Base-by-base conservation (phyloP, 441 rosid species). In the Macaranga tanarius region DNA sequence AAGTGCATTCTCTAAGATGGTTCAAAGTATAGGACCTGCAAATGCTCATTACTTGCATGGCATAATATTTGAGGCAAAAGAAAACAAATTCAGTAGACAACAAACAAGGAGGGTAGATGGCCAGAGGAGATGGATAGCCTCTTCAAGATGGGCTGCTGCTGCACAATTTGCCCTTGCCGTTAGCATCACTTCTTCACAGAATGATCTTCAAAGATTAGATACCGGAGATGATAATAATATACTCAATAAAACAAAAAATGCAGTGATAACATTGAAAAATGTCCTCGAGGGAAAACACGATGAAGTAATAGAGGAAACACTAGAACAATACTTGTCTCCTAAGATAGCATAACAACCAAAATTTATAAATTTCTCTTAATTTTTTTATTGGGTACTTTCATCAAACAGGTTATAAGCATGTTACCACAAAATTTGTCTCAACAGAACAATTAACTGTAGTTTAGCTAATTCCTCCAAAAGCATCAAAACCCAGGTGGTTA, bases 1-100 rank as follows among this genome's bases (percentile, higher is more conserved):
- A 71, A 86, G 94, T 67, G 89, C 96, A 10, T 96, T 96, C 90
- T 88, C 89, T 44, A 94, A 81, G 79, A 94, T 92, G 99, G 99
- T 92, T 65, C 92, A 86, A 77, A 96, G 98, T 75, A 96, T 98
- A 10, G 99, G 99, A 64, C 62, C 91, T 52, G 97, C 99, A 67
- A 96, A 96, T 71, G 98, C 98, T 8, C 89, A 89, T 81, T 93
- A 93, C 82, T 80, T 96, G 9, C 94, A 89, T 2, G 70, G 89
- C 82, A 80, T 96, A 75, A 97, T 80, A 64, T 86, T 88, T 11
- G 91, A 83, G 71, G 79, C 75, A 65, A 88, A 92, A 56, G 81
- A 78, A 62, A 79, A 77, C 31, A 79, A 75, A 62, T 54, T 50
- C 25, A 69, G 19, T 25, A 71, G 45, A 51, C 78, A 74, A 61